A percentile compares a stretch with the other conserved stretches of the same genome.
Conservation (phyloP, 2,329 filamentous ascomycete species). For the Pseudocercospora ulei region DNA sequence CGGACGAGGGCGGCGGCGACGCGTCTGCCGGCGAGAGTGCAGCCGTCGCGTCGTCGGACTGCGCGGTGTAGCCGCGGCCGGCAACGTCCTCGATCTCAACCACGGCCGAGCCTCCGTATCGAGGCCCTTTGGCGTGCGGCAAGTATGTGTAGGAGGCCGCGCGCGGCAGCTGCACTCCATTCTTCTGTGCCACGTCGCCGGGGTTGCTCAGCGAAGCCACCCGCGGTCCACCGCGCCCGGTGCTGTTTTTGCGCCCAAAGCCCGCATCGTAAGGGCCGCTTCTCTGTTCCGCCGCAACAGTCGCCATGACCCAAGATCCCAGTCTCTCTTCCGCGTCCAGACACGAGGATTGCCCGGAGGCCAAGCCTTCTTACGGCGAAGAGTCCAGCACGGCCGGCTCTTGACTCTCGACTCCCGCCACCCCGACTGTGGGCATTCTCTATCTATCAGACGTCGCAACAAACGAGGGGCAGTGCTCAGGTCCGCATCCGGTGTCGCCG, state of each 20-base stretch:
- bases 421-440: slow-evolving; percentile 2
- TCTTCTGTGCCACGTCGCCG: slow-evolving; percentile 15
- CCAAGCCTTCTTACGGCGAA: neutral
- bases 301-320: slow-evolving; percentile 17
- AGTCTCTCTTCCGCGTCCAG: neutral
- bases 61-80: slow-evolving; percentile 11
- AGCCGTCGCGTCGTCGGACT: slow-evolving; percentile 27
- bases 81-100: slow-evolving; percentile 38
- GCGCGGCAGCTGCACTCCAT: slow-evolving; percentile 38
- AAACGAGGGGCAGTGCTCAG: slow-evolving; percentile 8
- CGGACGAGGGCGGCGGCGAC: slow-evolving; percentile 37
- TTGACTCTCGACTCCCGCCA: neutral
- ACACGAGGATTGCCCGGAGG: slow-evolving; percentile 10
- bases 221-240: slow-evolving; percentile 10
- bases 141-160: slow-evolving; percentile 52
- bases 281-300: slow-evolving; percentile 21
- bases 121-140: slow-evolving; percentile 34
- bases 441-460: neutral
- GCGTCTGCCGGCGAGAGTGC: slow-evolving; percentile 30
- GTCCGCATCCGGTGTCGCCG: too few relatives aligned
- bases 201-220: slow-evolving; percentile 15
- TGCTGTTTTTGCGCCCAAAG: slow-evolving; percentile 15
- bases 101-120: slow-evolving; percentile 25
- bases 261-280: slow-evolving; percentile 14
- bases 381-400: slow-evolving; percentile 3